Percentiles rank a stretch among this genome's conserved stretches.
Conservation (phyloP, 2,329 filamentous ascomycete genomes). For the Cladophialophora bantiana region DNA sequence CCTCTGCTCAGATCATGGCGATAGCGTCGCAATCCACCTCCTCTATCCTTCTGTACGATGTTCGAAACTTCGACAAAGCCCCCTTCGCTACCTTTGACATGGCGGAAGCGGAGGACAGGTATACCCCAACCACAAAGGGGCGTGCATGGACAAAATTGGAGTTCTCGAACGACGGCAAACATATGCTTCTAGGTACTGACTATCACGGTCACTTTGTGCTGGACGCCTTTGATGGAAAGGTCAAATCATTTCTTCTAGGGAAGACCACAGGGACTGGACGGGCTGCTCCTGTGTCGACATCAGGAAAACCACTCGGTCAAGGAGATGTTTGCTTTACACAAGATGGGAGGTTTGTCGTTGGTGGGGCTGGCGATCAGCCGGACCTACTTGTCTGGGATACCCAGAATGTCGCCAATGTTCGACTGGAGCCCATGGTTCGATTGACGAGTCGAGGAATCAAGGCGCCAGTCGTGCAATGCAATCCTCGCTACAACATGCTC, state of each 20-base stretch:
- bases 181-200: constrained; percentile 81
- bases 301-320: constrained; percentile 61
- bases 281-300: constrained; percentile 59
- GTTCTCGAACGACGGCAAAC: constrained; percentile 95
- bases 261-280: constrained; percentile 58
- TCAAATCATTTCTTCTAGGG: constrained; percentile 74
- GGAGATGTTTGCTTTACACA: constrained; percentile 88
- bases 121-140: constrained; percentile 56
- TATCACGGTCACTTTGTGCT: constrained; percentile 86
- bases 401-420: constrained; percentile 62
- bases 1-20: constrained; percentile 89
- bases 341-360: constrained; percentile 86
- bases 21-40: constrained; percentile 83
- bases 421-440: constrained; percentile 56
- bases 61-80: constrained; percentile 89
- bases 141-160: constrained; percentile 83
- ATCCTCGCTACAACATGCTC: constrained; percentile 89
- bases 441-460: constrained; percentile 59
- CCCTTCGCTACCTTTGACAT: constrained; percentile 90
- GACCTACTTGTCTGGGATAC: constrained; percentile 90
- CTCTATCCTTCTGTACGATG: constrained; percentile 85
- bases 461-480: constrained; percentile 81
- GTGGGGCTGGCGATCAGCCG: constrained; percentile 71
- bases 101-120: constrained; percentile 62
- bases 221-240: constrained; percentile 85